Base-by-base conservation (phyloP, 768 basidiomycete species). In the Boletus vermiculosoides region DNA sequence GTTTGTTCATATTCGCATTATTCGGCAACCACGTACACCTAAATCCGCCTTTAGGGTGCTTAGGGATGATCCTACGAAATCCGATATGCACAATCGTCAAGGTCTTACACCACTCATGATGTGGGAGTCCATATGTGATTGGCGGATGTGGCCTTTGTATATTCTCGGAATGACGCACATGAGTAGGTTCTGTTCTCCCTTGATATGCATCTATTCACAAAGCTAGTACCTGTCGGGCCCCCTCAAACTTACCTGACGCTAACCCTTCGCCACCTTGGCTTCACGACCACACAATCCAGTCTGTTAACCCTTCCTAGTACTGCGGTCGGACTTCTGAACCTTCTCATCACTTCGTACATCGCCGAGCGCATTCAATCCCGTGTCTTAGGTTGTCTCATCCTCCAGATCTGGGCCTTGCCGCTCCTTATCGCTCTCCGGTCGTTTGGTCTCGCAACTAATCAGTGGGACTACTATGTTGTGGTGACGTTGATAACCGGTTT, bases 81-180 rank as follows among this genome's bases (percentile, higher is more conserved):
- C 48, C 4, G 81, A 83, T 59, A 85, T 86, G 86, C 84, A 86
- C 68, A 86, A 86, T 59, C 80, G 85, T 25, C 78, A 87, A 70
- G 83, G 79, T 0, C 64, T 87, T 11, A 76, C 79, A 0, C 37
- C 77, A 20, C 77, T 74, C 60, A 73, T 79, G 6, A 65, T 86
- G 5, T 84, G 80, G 78, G 67, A 64, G 7, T 80, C 83, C 0
- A 54, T 83, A 6, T 77, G 75, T 41, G 84, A 87, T 66, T 86
- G 79, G 57, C 83, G 84, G 61, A 69, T 85, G 28, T 86, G 86
- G 86, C 86, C 87, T 0, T 58, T 88, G 34, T 88, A 88, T 61
- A 68, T 76, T 25, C 75, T 86, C 20, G 52, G 52, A 36, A 34
- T 53, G 5, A 45, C 20, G 18, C 82, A 82, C 63, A 77, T 82